Base-by-base conservation (phyloP, 768 basidiomycete genomes). In the Leucosporidium yakuticum region DNA sequence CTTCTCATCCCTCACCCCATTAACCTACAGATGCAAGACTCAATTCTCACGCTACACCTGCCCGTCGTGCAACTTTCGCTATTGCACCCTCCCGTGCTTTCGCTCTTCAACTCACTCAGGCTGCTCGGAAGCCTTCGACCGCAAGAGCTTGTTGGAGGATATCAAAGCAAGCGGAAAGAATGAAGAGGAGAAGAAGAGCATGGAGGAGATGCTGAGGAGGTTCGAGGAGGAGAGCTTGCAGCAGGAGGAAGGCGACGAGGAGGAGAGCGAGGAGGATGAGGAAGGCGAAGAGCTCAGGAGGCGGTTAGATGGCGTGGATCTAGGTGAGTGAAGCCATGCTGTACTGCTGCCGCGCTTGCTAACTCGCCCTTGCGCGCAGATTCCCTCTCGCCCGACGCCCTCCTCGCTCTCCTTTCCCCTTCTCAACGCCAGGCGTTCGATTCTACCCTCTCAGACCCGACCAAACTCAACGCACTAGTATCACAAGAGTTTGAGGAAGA, bases 61-160 rank as follows among this genome's bases (percentile, higher is more conserved):
- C 58, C 74, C 74, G n/a, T 34, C 23, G 1, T 75, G 74, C 69
- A 75, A 75, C 70, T 64, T 75, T 14, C 73, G 66, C 23, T 75
- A 75, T 69, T 75, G 74, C 64, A 70, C 73, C 11, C 66, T 75
- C 29, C 60, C 68, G 1, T 75, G 74, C 60, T 75, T 72, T 65
- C 58, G 60, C 6, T 34, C 69, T 1, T 50, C 58, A 27, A 55
- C 66, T 21, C 74, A 75, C 47, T 44, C 19, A 2, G 51, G 32
- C 12, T 75, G 74, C 60, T 60, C 66, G 8, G 73, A 74, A 12
- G n/a, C 44, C 14, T 75, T 75, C 48, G 62, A 61, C 29, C 67
- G 65, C 51, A 27, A 61, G 19, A 64, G 66, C 14, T 64, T 75
- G 23, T 9, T 60, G 17, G 65, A 66, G 32, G 74, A 75, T 29